Percentiles rank a stretch among this genome's conserved stretches.
phyloP scores from a whole-genome alignment of 352 stramenopile species.

The Aphanomyces cochlioides region DNA sequence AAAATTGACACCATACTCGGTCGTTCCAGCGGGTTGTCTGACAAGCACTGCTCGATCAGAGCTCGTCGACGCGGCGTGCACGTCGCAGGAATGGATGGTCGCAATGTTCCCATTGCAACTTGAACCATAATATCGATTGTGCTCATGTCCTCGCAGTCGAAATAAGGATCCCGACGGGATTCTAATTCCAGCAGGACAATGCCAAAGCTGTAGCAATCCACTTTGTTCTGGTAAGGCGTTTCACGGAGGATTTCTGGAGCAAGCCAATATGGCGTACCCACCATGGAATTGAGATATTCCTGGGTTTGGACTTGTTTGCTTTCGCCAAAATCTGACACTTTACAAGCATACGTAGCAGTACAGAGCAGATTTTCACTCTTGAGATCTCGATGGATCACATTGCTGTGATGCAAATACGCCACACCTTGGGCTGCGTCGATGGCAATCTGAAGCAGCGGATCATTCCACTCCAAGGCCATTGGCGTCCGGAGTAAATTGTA shows the following conservation, averaged over 20 bases:
- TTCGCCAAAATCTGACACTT: slow-evolving; percentile 79
- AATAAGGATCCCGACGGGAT: slow-evolving; percentile 67
- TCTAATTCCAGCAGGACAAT: slow-evolving; percentile 84
- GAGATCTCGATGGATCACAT: slow-evolving; percentile 78
- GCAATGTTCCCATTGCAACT: slow-evolving; percentile 54
- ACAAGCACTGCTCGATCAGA: slow-evolving; percentile 63
- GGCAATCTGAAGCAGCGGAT: slow-evolving; percentile 73
- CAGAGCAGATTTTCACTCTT: slow-evolving; percentile 78
- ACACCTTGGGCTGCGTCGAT: slow-evolving; percentile 78
- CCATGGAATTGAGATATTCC: slow-evolving; percentile 61
- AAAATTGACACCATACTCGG: slow-evolving; percentile 80
- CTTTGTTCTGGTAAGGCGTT: slow-evolving; percentile 73
- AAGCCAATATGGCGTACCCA: slow-evolving; percentile 83
- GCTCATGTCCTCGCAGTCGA: slow-evolving; percentile 50
- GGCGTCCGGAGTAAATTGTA: slow-evolving; percentile 53
- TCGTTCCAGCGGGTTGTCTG: slow-evolving; percentile 50
- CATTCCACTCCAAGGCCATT: slow-evolving; percentile 69
- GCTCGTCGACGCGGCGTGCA: slow-evolving; percentile 57
- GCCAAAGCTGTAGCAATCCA: slow-evolving; percentile 86
- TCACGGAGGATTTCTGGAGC: slow-evolving; percentile 81
- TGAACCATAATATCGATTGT: slow-evolving; percentile 82
- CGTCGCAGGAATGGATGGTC: slow-evolving; percentile 58
- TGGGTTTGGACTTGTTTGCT: slow-evolving; percentile 49
- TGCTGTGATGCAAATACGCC: slow-evolving; percentile 77
- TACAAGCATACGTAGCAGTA: slow-evolving; percentile 70